A percentile compares a stretch with the other conserved stretches of the same genome.
phyloP scores from a whole-genome alignment of 2,329 filamentous ascomycete genomes.

The Phoma sp. region DNA sequence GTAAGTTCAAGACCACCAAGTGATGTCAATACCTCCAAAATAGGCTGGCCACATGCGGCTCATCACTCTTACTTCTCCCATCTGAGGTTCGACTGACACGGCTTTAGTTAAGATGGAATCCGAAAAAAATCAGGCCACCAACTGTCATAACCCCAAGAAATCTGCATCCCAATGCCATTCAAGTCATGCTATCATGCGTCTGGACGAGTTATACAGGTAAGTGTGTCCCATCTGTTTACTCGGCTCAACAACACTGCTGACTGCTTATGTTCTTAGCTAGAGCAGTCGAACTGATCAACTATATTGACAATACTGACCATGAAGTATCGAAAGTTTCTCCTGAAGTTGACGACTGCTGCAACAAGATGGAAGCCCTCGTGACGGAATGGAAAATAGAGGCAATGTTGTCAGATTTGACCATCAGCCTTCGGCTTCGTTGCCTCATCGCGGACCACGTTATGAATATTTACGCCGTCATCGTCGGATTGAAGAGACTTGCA shows the following conservation, averaged over 20 bases:
- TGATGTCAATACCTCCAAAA: not conserved
- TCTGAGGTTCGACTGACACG: not conserved
- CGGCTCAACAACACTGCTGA: not conserved
- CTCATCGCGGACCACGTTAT: slow-evolving; percentile 36
- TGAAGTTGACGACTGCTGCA: slow-evolving; percentile 29
- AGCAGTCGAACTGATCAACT: slow-evolving; percentile 28
- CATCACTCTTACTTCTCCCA: not conserved
- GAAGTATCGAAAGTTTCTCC: slow-evolving; percentile 1
- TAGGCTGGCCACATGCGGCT: not conserved
- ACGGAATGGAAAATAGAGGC: slow-evolving; percentile 31
- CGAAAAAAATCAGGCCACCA: slow-evolving; percentile 30
- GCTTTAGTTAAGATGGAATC: slow-evolving; percentile 24
- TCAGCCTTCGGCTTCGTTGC: slow-evolving; percentile 14
- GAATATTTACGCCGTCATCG: slow-evolving; percentile 34
- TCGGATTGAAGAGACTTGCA: slow-evolving; percentile 33
- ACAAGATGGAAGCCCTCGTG: slow-evolving; percentile 27
- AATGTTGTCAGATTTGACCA: slow-evolving; percentile 16
- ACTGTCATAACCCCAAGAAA: slow-evolving; percentile 23
- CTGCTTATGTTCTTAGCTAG: not conserved
- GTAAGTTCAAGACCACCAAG: slow-evolving; percentile 4
- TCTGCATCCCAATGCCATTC: slow-evolving; percentile 27
- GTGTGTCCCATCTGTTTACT: not conserved
- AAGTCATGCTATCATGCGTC: slow-evolving; percentile 25
- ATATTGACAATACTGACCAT: slow-evolving; percentile 22
- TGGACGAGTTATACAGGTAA: slow-evolving; percentile 31